Evolutionary conservation across 2,329 filamentous ascomycete genomes (phyloP), one percentile per base, ranked within the genome.

Genomic region (Ophiostoma novo-ulmi): DNA sequence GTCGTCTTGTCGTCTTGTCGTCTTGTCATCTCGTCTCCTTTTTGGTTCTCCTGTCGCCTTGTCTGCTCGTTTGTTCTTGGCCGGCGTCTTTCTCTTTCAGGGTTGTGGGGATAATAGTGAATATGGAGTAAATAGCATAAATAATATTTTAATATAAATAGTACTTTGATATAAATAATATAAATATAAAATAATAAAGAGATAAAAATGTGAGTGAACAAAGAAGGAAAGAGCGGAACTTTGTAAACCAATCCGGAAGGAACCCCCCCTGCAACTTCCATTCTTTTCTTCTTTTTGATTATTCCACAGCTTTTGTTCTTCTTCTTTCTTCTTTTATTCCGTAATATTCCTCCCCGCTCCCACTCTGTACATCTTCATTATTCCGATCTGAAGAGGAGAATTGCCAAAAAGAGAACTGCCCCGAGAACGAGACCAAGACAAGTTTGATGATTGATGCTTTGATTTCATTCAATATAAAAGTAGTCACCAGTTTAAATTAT

Each of bases 161-260:
- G n/a, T n/a, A n/a, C n/a, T 44, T 44, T 44, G 14, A 13, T 44
- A 17, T 10, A 13, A 44, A 17, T 44, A 5, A 17, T 7, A 44
- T 44, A 44, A 44, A 31, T 0, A 31, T 31, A 31, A 4, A 31
- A 31, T 48, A 26, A 58, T 14, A 58, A 58, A 58, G 58, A 52
- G 5, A 22, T 5, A 52, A 17, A 17, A 22, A 52, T 5, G 6
- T n/a, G 48, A 36, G 39, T 31, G 48, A 55, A n/a, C 22, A 17
- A 36, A 67, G 69, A 36, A 36, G 44, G 17, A 70, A 36, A 10
- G n/a, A 41, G 63, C n/a, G 39, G 65, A 31, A 67, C 22, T 31
- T 35, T 17, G 31, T 36, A n/a, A 39, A 65, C 31, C 22, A 26
- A 58, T 58, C n/a, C n/a, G 52, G 52, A 58, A 58, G 36, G 63